Evolutionary conservation across 2,329 filamentous ascomycete genomes (phyloP), one percentile per base, ranked within the genome.

Genomic region (Ascocoryne sarcoides): DNA sequence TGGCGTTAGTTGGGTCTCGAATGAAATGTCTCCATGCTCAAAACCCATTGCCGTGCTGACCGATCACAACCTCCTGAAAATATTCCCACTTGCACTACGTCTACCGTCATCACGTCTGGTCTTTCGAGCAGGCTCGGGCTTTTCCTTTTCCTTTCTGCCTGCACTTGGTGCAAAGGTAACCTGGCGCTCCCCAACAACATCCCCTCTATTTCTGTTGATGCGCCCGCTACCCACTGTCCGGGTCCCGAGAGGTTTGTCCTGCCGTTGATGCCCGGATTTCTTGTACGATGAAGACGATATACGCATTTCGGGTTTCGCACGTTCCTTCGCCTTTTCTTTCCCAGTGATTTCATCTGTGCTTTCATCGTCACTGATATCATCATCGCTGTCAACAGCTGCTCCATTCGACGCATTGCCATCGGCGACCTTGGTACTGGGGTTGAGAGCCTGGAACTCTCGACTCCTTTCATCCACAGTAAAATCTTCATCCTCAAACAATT

Each of bases 401-500:
- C 57, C 7, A 7, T 26, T 14, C 36, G 32, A 20, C 10, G 10
- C 7, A 18, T 8, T 20, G 9, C 4, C 17, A 8, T 35, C 52
- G n/a, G 59, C 60, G 33, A 62, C 56, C 42, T 49, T 75, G 5
- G 86, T 92, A 62, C 86, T 94, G 4, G 92, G 87, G 60, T 98
- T 98, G 63, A 94, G 79, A 33, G 82, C 73, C 44, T 80, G 76
- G 69, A 94, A 98, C 61, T 96, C 90, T 55, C 79, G 73, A 48
- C 82, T 93, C 29, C 68, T 82, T 65, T 98, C 92, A 61, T 98
- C 90, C 44, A 98, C 84, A 54, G 76, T 76, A 62, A 95, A 96
- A 42, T 94, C 89, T 54, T 89, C 83, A 60, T 96, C 87, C 58
- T 95, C 82, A 66, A 96, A 98, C 46, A 98, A 66, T 52, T 80